Percentiles rank a stretch among this genome's conserved stretches.
These are phyloP conservation scores for Sarcocystis neurona DNA, from an alignment of 169 alveolate species.

Conservation along the genomic window DNA sequence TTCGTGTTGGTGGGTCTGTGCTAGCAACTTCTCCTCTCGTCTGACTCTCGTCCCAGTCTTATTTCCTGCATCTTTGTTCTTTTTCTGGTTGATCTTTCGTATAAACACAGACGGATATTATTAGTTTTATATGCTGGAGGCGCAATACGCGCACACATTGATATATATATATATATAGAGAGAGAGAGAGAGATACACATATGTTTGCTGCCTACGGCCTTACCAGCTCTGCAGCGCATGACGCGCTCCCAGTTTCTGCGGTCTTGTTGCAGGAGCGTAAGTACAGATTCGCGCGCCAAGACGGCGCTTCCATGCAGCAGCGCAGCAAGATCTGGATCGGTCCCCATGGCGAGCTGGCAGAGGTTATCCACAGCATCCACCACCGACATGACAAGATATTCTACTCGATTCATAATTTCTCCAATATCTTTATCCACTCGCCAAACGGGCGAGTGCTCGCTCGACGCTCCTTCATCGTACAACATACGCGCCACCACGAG, in stretches of 20 bases:
- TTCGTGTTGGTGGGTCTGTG: too few relatives aligned
- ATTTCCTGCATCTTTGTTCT: too few relatives aligned
- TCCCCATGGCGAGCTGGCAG: conserved; percentile 14
- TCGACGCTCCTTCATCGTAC: conserved; percentile 28
- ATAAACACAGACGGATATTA: too few relatives aligned
- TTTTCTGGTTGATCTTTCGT: too few relatives aligned
- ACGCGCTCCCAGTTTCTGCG: neutral
- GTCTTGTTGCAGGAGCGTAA: neutral
- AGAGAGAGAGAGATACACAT: too few relatives aligned
- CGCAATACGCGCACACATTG: too few relatives aligned
- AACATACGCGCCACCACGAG: conserved; percentile 29
- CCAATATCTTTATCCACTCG: conserved; percentile 4
- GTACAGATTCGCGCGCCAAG: neutral
- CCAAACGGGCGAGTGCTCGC: conserved; percentile 11
- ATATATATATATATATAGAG: too few relatives aligned
- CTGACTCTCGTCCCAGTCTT: too few relatives aligned
- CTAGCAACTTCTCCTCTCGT: too few relatives aligned
- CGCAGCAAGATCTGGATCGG: conserved; percentile 19
- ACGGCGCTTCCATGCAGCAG: neutral
- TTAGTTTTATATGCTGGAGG: too few relatives aligned
- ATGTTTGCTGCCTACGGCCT: neutral
- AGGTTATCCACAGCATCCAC: conserved; percentile 23
- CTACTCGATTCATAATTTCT: conserved; percentile 23
- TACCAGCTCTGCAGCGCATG: conserved; percentile 12
- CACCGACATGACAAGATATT: conserved; percentile 23